Evolutionary conservation across 768 basidiomycete genomes (phyloP), one percentile per base, ranked within the genome.

Genomic region (Cystofilobasidium bisporidii): DNA sequence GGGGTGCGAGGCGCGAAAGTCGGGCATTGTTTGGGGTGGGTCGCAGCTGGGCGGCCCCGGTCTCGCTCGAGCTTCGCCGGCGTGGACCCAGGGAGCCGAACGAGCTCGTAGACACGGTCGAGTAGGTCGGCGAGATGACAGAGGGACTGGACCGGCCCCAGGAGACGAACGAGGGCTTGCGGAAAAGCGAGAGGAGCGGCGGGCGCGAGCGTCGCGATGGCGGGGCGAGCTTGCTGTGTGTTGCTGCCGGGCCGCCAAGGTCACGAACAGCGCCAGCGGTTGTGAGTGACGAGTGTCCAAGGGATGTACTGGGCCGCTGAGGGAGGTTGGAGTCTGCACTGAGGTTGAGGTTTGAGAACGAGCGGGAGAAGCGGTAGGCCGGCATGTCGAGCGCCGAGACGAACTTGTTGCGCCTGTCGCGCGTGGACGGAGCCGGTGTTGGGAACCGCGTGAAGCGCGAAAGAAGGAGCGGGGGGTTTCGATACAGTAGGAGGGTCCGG

Each of bases 31-130:
- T 48, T 22, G 22, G 6, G 47, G 22, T 6, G 47, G 9, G 14
- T n/a, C 4, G 47, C 20, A n/a, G n/a, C 20, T 2, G 5, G 47
- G 1, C 15, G 4, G n/a, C 22, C 47, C 3, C 15, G 41, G n/a
- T 20, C 9, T 56, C 53, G 30, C 53, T 56, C 26, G 53, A 56
- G 20, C 53, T 56, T 8, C 53, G 53, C 17, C 47, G 6, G 47
- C 10, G 47, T 1, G 22, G 53, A 18, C 28, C 26, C 15, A 56
- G 53, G 8, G 26, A 48, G 28, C 53, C 53, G 17, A 56, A 56
- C 28, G 53, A 56, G 53, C 53, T 56, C 28, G 53, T 30, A 26
- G 53, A 56, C 28, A 56, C 6, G 30, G 53, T 56, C 30, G 53
- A 56, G 26, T 56, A 28, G 4, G 28, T 17, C 28, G 53, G 53